Evolutionary conservation across 148 eudicot genomes (phyloP).

Genomic region (Fagopyrum tataricum): DNA sequence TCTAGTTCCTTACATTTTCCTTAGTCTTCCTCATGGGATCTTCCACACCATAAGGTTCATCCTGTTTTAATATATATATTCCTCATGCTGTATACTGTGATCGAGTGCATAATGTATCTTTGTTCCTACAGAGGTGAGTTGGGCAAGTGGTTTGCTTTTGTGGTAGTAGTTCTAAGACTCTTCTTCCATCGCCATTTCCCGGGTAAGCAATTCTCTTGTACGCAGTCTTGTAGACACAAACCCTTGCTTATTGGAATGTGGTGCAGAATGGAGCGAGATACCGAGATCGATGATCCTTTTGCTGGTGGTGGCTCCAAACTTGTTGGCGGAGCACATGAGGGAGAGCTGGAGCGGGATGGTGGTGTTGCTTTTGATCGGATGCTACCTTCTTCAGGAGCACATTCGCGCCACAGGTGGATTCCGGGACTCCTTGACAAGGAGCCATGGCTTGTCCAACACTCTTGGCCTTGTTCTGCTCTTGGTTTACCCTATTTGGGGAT

Average conservation of each 20-base stretch:
- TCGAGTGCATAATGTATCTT: not conserved
- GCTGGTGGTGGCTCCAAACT: slow-evolving; percentile 66
- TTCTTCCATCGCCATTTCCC: slow-evolving; percentile 81
- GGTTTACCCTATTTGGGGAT: slow-evolving; percentile 69
- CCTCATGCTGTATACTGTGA: not conserved
- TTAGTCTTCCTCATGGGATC: slow-evolving; percentile 53
- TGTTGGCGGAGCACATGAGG: slow-evolving; percentile 42
- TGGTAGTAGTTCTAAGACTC: slow-evolving; percentile 78
- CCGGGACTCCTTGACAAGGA: slow-evolving; percentile 64
- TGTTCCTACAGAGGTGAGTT: slow-evolving; percentile 47
- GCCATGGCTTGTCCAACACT: slow-evolving; percentile 78
- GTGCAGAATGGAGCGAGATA: slow-evolving; percentile 70
- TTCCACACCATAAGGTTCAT: slow-evolving; percentile 60
- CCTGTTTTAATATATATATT: not conserved
- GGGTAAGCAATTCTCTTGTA: slow-evolving; percentile 26
- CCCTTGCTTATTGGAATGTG: not conserved
- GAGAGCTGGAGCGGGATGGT: slow-evolving; percentile 50
- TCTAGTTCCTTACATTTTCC: slow-evolving; percentile 73
- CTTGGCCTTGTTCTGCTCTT: slow-evolving; percentile 64
- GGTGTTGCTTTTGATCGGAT: slow-evolving; percentile 57
- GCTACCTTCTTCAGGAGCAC: slow-evolving; percentile 88
- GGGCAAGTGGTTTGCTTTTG: slow-evolving; percentile 76
- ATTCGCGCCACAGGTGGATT: slow-evolving; percentile 76
- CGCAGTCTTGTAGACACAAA: not conserved
- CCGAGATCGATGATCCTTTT: slow-evolving; percentile 71